phyloP scores from a whole-genome alignment of 2,329 filamentous ascomycete genomes.

The Stachybotrys echinatus region DNA sequence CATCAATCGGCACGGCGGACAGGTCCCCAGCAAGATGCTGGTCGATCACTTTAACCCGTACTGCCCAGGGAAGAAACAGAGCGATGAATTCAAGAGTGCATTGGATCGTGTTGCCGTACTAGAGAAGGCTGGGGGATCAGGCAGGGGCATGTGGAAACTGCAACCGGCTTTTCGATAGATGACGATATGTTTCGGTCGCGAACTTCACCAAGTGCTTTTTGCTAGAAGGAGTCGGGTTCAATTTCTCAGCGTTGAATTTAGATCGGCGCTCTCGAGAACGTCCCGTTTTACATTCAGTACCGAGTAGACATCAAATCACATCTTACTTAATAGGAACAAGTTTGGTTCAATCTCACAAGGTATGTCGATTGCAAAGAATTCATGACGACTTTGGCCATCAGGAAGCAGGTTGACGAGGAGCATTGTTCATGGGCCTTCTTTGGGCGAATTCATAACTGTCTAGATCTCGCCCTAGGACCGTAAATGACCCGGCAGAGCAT shows the following conservation, averaged over 20 bases:
- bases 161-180: constrained; percentile 25
- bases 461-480: constrained; percentile 25
- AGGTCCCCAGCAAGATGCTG: constrained; percentile 75
- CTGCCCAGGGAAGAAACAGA: constrained; percentile 60
- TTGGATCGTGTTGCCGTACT: constrained; percentile 71
- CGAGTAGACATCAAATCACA: too few species aligned
- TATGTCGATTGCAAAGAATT: not conserved
- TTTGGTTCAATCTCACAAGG: not conserved
- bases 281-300: too few species aligned
- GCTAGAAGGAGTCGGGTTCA: too few species aligned
- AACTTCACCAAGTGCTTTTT: too few species aligned
- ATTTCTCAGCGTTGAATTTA: too few species aligned
- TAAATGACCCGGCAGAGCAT: constrained; percentile 35
- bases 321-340: too few species aligned
- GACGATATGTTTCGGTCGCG: too few species aligned
- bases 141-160: constrained; percentile 50
- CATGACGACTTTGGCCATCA: not conserved
- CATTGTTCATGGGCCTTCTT: constrained; percentile 36
- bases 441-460: constrained; percentile 38
- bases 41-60: constrained; percentile 86
- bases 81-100: constrained; percentile 76
- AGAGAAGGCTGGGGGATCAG: constrained; percentile 50
- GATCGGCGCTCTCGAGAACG: too few species aligned
- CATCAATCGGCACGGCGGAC: constrained; percentile 70
- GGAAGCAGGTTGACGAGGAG: constrained; percentile 18